Base-by-base conservation (phyloP, 2,329 filamentous ascomycete genomes). In the Trichoderma harzianum region DNA sequence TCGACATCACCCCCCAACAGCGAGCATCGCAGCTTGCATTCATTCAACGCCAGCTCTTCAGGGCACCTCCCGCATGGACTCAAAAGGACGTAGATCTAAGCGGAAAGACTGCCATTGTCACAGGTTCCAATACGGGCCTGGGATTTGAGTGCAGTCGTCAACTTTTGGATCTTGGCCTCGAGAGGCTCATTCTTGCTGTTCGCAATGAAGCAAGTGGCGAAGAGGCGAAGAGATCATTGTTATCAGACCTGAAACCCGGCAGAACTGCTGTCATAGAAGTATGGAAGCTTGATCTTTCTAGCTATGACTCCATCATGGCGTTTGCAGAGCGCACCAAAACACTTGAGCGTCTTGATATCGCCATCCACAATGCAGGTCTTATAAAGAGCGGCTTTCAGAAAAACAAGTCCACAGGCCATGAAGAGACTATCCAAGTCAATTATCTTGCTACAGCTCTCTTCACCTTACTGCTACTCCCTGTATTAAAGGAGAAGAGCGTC, bases 101-200 rank as follows among this genome's bases (percentile, higher is more conserved):
- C 7, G 65, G 65, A 3, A 61, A 69, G n/a, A 69, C 65, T 14
- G 65, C 65, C 14, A 69, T 69, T 18, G 26, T 69, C 26, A 69
- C 53, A 30, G 65, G 65, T 7, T 60, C 55, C 18, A 69, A 69
- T n/a, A 69, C 53, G 2, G 65, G 65, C 6, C 65, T 69, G 12
- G 65, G 65, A 18, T 60, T 69, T 32, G 65, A 69, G n/a, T 60
- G 53, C 21, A 36, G 34, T 14, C 26, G 18, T 24, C 65, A 69
- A 26, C 65, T 69, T 14, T 36, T 60, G 7, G 65, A 61, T 11
- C 65, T 69, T 60, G 65, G 65, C 5, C 36, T 69, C n/a, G 39
- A 26, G 34, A 61, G 7, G 28, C 65, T 69, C 55, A 61, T 69
- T 26, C 8, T 69, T 18, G 65, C 65, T 7, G 65, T 69, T 16